Evolutionary conservation across 768 basidiomycete genomes (phyloP).

Genomic region (Lentinula lateritia): DNA sequence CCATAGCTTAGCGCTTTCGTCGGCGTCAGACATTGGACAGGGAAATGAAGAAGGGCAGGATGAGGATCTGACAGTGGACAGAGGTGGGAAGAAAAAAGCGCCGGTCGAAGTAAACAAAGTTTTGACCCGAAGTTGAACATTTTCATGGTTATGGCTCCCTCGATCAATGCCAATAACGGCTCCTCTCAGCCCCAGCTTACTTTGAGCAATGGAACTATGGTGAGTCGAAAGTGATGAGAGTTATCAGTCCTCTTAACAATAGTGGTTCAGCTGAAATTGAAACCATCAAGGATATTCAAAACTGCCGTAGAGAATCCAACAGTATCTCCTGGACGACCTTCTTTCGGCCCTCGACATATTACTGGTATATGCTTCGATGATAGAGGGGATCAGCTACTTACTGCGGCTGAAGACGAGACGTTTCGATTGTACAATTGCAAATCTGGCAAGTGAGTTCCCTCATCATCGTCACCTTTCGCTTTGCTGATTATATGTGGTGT

Average conservation of each 20-base stretch:
- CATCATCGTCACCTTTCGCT: constrained; percentile 15
- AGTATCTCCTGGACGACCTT: constrained; percentile 28
- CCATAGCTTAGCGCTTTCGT: constrained; percentile 88
- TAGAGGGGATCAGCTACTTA: constrained; percentile 79
- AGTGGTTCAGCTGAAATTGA: constrained; percentile 58
- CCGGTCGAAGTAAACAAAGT: constrained; percentile 17
- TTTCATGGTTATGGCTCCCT: constrained; percentile 32
- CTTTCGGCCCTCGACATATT: constrained; percentile 61
- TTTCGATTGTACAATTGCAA: constrained; percentile 87
- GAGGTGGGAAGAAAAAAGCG: constrained; percentile 19
- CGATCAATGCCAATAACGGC: constrained; percentile 31
- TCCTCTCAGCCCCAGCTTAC: constrained; percentile 25
- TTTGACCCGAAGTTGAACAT: too few species aligned
- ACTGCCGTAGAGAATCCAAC: constrained; percentile 56
- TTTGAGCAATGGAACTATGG: constrained; percentile 49
- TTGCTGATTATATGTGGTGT: not conserved
- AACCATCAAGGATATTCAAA: constrained; percentile 88
- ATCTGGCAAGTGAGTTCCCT: constrained; percentile 83
- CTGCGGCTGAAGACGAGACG: constrained; percentile 87
- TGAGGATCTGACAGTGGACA: too few species aligned
- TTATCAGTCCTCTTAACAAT: not conserved
- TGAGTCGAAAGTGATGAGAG: constrained; percentile 15
- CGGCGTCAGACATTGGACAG: constrained; percentile 57
- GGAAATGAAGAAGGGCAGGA: not conserved
- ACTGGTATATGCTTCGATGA: constrained; percentile 92